Conservation (phyloP, 768 basidiomycete species). For the Hysterangium stoloniferum region DNA sequence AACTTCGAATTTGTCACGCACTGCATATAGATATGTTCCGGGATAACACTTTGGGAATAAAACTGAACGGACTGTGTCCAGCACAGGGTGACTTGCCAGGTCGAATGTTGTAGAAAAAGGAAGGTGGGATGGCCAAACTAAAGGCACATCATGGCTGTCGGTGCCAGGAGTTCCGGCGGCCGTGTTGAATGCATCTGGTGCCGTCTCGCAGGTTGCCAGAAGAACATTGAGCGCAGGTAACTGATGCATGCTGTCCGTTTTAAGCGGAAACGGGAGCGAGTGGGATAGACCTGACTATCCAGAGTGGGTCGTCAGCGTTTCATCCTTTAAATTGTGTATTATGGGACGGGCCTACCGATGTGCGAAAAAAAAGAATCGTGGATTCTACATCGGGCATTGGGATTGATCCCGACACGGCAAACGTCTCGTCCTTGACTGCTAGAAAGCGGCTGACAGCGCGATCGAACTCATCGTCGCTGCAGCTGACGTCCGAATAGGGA, state of each 20-base stretch:
- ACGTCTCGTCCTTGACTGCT: constrained; percentile 51
- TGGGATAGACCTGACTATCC: constrained; percentile 68
- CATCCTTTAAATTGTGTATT: background rate
- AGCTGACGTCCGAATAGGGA: background rate
- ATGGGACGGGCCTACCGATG: constrained; percentile 43
- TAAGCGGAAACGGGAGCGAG: constrained; percentile 75
- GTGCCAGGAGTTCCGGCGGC: background rate
- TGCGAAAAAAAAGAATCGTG: constrained; percentile 69
- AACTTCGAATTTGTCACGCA: constrained; percentile 65
- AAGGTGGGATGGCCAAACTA: constrained; percentile 65
- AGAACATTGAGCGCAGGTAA: constrained; percentile 75
- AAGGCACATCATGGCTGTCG: constrained; percentile 38
- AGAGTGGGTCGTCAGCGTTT: background rate
- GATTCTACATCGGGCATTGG: constrained; percentile 55
- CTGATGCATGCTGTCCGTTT: constrained; percentile 56
- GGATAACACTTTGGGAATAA: constrained; percentile 65
- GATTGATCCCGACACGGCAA: constrained; percentile 59
- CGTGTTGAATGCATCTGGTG: constrained; percentile 26
- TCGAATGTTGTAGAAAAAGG: constrained; percentile 72
- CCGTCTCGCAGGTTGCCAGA: constrained; percentile 64
- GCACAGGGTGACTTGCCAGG: constrained; percentile 72
- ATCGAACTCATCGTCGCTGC: constrained; percentile 3
- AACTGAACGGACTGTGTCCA: constrained; percentile 63
- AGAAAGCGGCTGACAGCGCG: constrained; percentile 30
- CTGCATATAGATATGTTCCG: constrained; percentile 62